phyloP scores from a whole-genome alignment of 192 early-diverging fungal genomes.

The Ambispora gerdemannii region DNA sequence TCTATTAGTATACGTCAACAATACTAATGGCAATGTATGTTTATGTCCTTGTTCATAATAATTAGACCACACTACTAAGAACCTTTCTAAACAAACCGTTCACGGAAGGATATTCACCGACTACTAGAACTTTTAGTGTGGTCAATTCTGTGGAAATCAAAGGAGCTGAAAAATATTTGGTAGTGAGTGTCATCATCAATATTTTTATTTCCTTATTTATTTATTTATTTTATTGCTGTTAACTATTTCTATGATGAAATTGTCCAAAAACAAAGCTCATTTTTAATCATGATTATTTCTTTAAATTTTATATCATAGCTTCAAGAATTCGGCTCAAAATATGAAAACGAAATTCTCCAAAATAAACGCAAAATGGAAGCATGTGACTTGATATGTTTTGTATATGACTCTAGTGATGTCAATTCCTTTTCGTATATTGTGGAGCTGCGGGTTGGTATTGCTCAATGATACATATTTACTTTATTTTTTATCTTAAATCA shows the following conservation, averaged over 20 bases:
- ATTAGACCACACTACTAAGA: constrained; percentile 76
- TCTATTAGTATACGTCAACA: too few species aligned
- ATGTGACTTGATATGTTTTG: constrained; percentile 91
- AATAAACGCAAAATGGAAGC: constrained; percentile 82
- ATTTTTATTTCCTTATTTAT: neutral
- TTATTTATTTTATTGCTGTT: too few species aligned
- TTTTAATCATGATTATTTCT: too few species aligned
- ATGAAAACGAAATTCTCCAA: constrained; percentile 86
- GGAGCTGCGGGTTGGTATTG: constrained; percentile 62
- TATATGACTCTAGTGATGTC: constrained; percentile 92
- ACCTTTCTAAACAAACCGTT: constrained; percentile 87
- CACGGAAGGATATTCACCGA: constrained; percentile 68
- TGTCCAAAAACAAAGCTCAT: too few species aligned
- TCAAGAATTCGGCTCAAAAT: constrained; percentile 86
- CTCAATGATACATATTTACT: neutral
- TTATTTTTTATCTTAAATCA: too few species aligned
- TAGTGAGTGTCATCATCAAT: constrained; percentile 51
- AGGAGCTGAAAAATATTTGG: constrained; percentile 91
- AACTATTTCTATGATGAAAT: too few species aligned
- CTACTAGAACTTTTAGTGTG: constrained; percentile 70
- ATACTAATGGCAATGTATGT: neutral
- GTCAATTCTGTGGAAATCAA: constrained; percentile 96
- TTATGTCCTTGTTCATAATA: neutral
- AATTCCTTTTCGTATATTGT: constrained; percentile 93
- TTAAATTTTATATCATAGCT: constrained; percentile 47